Conservation (phyloP, 2,329 filamentous ascomycete species). For the Verticillium nubilum region DNA sequence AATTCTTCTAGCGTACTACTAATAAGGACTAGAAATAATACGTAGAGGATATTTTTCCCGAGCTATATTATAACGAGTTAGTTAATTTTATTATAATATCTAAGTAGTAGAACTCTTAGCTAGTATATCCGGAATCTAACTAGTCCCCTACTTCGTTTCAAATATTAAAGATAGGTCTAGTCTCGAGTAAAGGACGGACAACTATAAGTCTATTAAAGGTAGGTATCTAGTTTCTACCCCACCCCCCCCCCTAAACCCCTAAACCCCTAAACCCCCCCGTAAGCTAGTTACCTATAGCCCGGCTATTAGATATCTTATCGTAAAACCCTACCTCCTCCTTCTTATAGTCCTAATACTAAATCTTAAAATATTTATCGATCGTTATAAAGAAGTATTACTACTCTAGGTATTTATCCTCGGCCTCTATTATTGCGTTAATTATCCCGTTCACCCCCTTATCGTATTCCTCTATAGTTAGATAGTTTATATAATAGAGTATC, state of each 20-base stretch:
- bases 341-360: no score
- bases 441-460: conserved; percentile 5
- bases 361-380: no score
- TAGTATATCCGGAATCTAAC: background rate
- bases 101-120: conserved; percentile 15
- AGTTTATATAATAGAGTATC: background rate
- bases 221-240: no score
- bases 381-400: background rate
- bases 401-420: conserved; percentile 1
- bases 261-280: no score
- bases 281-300: no score
- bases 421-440: conserved; percentile 7
- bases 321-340: no score
- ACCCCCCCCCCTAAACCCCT: no score
- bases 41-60: conserved; percentile 18
- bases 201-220: no score
- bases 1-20: conserved; percentile 18
- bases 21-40: conserved; percentile 16
- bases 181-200: background rate
- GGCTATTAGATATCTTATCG: no score
- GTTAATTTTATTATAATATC: conserved; percentile 17
- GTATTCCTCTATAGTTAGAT: conserved; percentile 4
- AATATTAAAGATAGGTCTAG: background rate
- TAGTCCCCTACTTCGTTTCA: background rate
- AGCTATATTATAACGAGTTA: conserved; percentile 18